Conservation (phyloP, 1,284 basidiomycete species). For the Ustilago sp. region DNA sequence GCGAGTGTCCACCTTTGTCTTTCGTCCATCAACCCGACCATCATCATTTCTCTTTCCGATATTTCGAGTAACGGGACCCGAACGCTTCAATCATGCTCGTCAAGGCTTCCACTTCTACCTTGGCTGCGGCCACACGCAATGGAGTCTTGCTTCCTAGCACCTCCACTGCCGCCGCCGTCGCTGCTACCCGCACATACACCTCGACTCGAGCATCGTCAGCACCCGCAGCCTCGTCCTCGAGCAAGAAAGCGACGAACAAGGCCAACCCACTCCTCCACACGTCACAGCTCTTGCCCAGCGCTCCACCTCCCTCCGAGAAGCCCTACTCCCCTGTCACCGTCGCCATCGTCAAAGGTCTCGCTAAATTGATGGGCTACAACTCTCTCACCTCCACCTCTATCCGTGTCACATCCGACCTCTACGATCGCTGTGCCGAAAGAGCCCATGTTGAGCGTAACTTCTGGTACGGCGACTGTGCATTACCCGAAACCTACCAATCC, state of each 20-base stretch:
- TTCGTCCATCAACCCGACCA: not conserved
- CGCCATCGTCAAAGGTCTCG: constrained; percentile 68
- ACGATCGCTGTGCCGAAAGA: constrained; percentile 73
- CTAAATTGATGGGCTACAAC: constrained; percentile 73
- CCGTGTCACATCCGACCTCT: constrained; percentile 73
- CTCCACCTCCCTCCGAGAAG: constrained; percentile 47
- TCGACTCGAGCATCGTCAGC: constrained; percentile 11
- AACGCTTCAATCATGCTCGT: constrained; percentile 17
- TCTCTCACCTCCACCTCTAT: constrained; percentile 72
- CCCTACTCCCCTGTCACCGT: constrained; percentile 57
- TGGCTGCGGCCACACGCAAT: constrained; percentile 21
- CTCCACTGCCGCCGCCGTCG: constrained; percentile 8
- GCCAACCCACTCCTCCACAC: constrained; percentile 32
- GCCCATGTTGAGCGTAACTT: constrained; percentile 67
- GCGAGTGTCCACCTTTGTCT: no score
- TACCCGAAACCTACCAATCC: constrained; percentile 94
- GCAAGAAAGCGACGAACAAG: constrained; percentile 5
- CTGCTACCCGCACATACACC: constrained; percentile 21
- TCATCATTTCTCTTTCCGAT: not conserved
- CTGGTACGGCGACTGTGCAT: constrained; percentile 76
- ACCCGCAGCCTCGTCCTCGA: not conserved
- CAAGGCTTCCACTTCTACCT: constrained; percentile 27
- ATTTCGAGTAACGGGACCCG: not conserved
- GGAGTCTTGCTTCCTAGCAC: constrained; percentile 28
- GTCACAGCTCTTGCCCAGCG: constrained; percentile 59